Evolutionary conservation across 768 basidiomycete genomes (phyloP), one percentile per base, ranked within the genome.

Genomic region (Russula sp.): DNA sequence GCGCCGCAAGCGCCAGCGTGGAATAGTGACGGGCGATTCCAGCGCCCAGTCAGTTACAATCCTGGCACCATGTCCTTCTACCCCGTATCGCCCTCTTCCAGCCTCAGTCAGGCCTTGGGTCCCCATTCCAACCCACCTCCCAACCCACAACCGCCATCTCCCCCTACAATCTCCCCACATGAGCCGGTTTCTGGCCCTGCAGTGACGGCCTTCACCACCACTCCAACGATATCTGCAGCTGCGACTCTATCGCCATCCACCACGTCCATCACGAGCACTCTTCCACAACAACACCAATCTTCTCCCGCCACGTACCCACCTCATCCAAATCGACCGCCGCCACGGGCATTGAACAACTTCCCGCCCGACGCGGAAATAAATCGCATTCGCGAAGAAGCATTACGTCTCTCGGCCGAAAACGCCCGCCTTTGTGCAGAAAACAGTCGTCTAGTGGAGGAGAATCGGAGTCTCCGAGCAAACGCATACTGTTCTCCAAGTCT

Each of bases 351-450:
- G 48, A 66, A 56, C 18, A 66, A 59, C 18, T 54, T 53, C 24
- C 55, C 58, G 4, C 42, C 34, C 11, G 66, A 69, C 18, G 28
- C 56, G 7, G 66, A 68, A n/a, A 53, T 53, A 9, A 32, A 42
- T 26, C 68, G 66, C 57, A 50, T 62, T 14, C 68, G 66, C 34
- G 68, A 68, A 49, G 68, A 69, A 18, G 56, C 28, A 16, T 34
- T 60, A 26, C 68, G 67, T n/a, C 53, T 68, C 16, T 57, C 56
- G 4, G 66, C 65, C 24, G 68, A 67, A 61, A 69, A 68, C 50
- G 48, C 61, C 57, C 68, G 68, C n/a, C 68, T 69, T 18, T 46
- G 49, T 24, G 57, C 53, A 11, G 68, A 69, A 57, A 69, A 69
- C 52, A 32, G 30, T 20, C 68, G 68, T 18, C 63, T 69, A 22